Evolutionary conservation across 139 green algal species (phyloP), one percentile per base, ranked within the genome.

Genomic region (Asterochloris erici): DNA sequence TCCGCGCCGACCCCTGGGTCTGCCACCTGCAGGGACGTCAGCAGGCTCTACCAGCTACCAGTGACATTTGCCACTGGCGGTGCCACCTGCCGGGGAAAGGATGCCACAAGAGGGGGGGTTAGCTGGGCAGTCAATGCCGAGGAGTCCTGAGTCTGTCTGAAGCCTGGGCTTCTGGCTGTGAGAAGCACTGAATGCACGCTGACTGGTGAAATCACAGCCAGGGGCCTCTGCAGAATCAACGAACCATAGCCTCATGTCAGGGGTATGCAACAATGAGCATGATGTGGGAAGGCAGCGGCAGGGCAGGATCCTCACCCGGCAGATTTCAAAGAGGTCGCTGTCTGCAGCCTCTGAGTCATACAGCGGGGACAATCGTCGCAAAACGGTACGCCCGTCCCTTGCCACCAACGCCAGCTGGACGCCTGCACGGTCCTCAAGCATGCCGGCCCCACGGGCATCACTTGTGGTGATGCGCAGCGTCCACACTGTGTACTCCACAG

Each of bases 381-480:
- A 28, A 14, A 62, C 63, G 16, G 63, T 47, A 63, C 61, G 23
- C 12, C 77, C 77, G 69, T 81, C 63, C 26, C 62, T 16, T 11
- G n/a, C 28, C 13, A 81, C 77, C 47, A 81, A 26, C 17, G 62
- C 63, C 17, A 81, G 77, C 77, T 38, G 69, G 26, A 81, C 77
- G 26, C 63, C 77, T 63, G 77, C 62, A 17, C 27, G 12, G n/a
- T 27, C n/a, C 27, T 81, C 77, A 28, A 28, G 73, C 63, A 81
- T 61, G 27, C n/a, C 62, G 61, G 77, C 73, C 9, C 77, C 77
- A 9, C 77, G 63, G 10, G 26, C 63, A 27, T 16, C 27, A 17
- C 63, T 63, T 17, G 77, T 81, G 14, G 28, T 27, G 62, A 81
- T 63, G 27, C 77, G 63, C 26, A 81, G n/a, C 73, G 77, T 81